A percentile compares a stretch with the other conserved stretches of the same genome.
phyloP scores from a whole-genome alignment of 108 stramenopile genomes.

The Phaeodactylum tricornutum region DNA sequence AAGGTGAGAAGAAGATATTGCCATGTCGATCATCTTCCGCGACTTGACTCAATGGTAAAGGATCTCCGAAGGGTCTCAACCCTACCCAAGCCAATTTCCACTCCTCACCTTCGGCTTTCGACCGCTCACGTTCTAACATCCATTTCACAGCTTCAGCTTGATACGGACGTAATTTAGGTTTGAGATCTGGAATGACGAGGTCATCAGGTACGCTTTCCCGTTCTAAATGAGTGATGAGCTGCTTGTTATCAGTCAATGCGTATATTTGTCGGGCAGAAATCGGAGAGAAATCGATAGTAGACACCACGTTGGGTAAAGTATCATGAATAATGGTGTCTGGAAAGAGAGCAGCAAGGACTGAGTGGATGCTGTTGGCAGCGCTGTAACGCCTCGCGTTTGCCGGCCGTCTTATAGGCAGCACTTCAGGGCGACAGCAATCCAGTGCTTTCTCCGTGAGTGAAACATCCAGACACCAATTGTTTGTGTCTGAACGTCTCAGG shows the following conservation, averaged over 20 bases:
- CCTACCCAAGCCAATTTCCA: slow-evolving; percentile 57
- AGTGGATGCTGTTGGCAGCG: too few relatives aligned
- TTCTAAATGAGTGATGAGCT: background rate
- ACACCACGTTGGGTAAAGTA: too few relatives aligned
- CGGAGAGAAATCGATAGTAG: too few relatives aligned
- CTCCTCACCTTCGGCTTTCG: slow-evolving; percentile 7
- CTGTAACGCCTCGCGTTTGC: too few relatives aligned
- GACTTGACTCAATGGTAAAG: background rate
- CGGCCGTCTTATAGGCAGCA: too few relatives aligned
- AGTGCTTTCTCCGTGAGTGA: too few relatives aligned
- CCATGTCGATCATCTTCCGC: slow-evolving; percentile 2
- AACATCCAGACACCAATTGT: too few relatives aligned
- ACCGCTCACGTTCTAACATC: slow-evolving; percentile 54
- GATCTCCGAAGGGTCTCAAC: slow-evolving; percentile 1
- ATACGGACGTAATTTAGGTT: slow-evolving; percentile 56
- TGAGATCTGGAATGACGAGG: slow-evolving; percentile 34
- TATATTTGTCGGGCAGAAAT: background rate
- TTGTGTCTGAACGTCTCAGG: too few relatives aligned
- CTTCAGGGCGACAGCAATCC: too few relatives aligned
- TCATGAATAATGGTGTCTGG: too few relatives aligned
- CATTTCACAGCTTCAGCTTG: slow-evolving; percentile 58
- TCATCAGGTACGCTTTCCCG: background rate
- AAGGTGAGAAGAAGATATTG: slow-evolving; percentile 31
- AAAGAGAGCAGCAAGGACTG: too few relatives aligned
- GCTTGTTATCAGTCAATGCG: background rate